Evolutionary conservation across 345 rosid species (phyloP).

Genomic region (Eucalyptus paniculata): DNA sequence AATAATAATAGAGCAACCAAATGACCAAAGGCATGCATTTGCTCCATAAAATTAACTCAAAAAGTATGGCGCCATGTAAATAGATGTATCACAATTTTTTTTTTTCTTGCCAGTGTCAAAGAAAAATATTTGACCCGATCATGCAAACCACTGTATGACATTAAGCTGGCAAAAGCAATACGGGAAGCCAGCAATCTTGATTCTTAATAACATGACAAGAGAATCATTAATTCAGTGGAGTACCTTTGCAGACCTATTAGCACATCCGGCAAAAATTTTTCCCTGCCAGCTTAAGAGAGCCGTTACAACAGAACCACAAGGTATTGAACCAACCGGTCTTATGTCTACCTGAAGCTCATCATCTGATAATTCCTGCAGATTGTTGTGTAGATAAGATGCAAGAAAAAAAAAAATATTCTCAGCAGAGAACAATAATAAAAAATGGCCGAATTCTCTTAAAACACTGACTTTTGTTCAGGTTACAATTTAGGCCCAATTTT

Average conservation of each 20-base stretch:
- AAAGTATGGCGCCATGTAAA: neutral
- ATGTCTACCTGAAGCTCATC: constrained; percentile 51
- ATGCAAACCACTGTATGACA: neutral
- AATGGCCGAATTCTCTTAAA: neutral
- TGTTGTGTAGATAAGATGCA: neutral
- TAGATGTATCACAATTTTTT: neutral
- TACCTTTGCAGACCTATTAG: constrained; percentile 60
- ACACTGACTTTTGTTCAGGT: neutral
- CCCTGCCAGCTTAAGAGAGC: constrained; percentile 63
- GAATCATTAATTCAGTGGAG: rapidly evolving
- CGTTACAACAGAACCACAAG: constrained; percentile 55
- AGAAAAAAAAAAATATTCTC: neutral
- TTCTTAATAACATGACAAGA: neutral
- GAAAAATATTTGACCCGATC: neutral
- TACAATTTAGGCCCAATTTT: neutral
- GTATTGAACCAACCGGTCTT: constrained; percentile 50
- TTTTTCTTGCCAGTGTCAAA: neutral
- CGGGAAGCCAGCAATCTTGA: neutral
- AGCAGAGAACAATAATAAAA: neutral
- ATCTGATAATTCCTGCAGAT: constrained; percentile 51
- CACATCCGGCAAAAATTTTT: constrained; percentile 71
- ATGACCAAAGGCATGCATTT: neutral
- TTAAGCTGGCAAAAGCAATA: neutral
- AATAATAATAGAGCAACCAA: neutral
- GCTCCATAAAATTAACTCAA: neutral